Conservation (phyloP, 176 grass and related monocot genomes). For the Pontederia paniculata region DNA sequence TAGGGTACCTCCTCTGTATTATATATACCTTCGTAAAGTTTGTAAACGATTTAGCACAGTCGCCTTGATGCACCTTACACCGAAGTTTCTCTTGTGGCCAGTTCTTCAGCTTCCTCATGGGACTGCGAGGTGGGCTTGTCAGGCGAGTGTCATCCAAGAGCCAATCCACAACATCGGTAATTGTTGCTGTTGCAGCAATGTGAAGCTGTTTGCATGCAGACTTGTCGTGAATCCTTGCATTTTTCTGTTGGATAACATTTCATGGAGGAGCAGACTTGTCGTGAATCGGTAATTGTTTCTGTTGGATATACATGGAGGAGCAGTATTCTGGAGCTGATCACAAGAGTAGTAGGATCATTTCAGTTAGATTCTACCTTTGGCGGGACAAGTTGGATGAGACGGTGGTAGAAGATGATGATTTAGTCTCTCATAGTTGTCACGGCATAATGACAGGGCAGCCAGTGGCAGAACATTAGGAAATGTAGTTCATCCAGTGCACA, state of each 20-base stretch:
- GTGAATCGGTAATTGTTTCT: too few species aligned
- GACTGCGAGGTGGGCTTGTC: slow-evolving; percentile 55
- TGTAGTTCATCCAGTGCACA: background rate
- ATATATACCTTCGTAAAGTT: background rate
- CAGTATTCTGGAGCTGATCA: slow-evolving; percentile 25
- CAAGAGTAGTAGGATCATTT: slow-evolving; percentile 43
- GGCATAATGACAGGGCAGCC: slow-evolving; percentile 22
- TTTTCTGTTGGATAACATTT: slow-evolving; percentile 8
- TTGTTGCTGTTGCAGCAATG: slow-evolving; percentile 13
- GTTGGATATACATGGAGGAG: slow-evolving; percentile 27
- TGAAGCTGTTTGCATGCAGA: slow-evolving; percentile 3
- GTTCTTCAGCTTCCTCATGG: slow-evolving; percentile 41
- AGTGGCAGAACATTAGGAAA: background rate
- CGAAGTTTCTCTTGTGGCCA: background rate
- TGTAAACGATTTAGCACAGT: too few species aligned
- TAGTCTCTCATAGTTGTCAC: slow-evolving; percentile 36
- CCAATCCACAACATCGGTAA: too few species aligned
- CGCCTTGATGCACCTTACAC: background rate
- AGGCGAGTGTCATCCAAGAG: slow-evolving; percentile 47
- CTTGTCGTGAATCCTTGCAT: background rate
- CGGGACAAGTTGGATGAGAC: slow-evolving; percentile 42
- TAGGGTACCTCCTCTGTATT: background rate
- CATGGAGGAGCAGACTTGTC: too few species aligned
- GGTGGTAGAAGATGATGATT: slow-evolving; percentile 27
- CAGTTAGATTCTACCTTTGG: slow-evolving; percentile 65